These are phyloP conservation scores for Ogataea paraovalis DNA, from an alignment of 805 yeast genomes.

Conservation along the genomic window DNA sequence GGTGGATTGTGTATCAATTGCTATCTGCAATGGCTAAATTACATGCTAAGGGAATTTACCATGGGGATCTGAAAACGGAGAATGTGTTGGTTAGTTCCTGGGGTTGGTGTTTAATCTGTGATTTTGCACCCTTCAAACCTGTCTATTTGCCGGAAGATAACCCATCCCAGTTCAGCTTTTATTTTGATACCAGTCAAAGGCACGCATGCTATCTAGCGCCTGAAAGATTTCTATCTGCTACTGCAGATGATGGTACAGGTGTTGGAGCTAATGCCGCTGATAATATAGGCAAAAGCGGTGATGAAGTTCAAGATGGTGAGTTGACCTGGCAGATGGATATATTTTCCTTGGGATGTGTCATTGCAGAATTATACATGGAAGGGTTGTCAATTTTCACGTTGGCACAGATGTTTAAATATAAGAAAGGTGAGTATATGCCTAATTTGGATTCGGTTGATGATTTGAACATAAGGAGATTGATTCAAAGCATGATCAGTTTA, in stretches of 20 bases:
- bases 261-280: slow-evolving; percentile 10
- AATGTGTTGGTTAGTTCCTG: slow-evolving; percentile 82
- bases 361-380: slow-evolving; percentile 84
- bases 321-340: slow-evolving; percentile 73
- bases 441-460: slow-evolving; percentile 55
- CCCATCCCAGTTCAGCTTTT: slow-evolving; percentile 87
- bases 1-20: slow-evolving; percentile 81
- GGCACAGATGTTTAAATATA: slow-evolving; percentile 82
- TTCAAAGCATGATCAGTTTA: slow-evolving; percentile 57
- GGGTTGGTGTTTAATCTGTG: slow-evolving; percentile 81
- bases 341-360: slow-evolving; percentile 79
- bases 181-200: slow-evolving; percentile 85
- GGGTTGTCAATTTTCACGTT: slow-evolving; percentile 84
- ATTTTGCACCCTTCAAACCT: slow-evolving; percentile 86
- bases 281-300: slow-evolving; percentile 1
- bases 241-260: slow-evolving; percentile 22
- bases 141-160: slow-evolving; percentile 84
- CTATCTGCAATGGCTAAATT: slow-evolving; percentile 57
- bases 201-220: slow-evolving; percentile 92
- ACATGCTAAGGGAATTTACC: slow-evolving; percentile 60
- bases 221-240: slow-evolving; percentile 62
- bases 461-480: slow-evolving; percentile 46
- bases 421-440: slow-evolving; percentile 63
- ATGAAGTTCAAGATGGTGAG: slow-evolving; percentile 14
- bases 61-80: slow-evolving; percentile 92